Evolutionary conservation across 2,329 filamentous ascomycete genomes (phyloP).

Genomic region (Lasiodiplodia gonubiensis): DNA sequence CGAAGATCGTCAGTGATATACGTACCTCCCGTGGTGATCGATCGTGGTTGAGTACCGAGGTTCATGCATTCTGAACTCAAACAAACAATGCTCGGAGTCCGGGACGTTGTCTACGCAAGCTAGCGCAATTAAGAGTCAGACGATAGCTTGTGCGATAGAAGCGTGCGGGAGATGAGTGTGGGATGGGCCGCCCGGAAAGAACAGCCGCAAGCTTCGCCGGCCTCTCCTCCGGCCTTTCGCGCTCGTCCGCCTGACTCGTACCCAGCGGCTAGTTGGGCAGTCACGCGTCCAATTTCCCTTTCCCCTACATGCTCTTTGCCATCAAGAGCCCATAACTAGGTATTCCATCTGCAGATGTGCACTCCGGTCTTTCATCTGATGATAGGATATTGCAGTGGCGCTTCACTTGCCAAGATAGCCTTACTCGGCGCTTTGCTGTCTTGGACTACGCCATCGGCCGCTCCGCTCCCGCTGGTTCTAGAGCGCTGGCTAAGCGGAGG

Average conservation of each 20-base stretch:
- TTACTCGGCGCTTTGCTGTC: not conserved
- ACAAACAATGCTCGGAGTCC: not conserved
- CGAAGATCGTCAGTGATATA: not conserved
- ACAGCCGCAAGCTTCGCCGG: not conserved
- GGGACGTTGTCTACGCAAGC: not conserved
- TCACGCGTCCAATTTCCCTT: not conserved
- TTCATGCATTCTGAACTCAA: not conserved
- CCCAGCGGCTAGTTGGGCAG: not conserved
- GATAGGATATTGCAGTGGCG: no score
- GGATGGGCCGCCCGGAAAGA: not conserved
- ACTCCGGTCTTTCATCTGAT: no score
- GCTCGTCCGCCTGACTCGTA: not conserved
- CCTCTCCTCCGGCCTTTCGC: not conserved
- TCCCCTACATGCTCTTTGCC: not conserved
- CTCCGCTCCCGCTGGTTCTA: not conserved
- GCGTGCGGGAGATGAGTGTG: not conserved
- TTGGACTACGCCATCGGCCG: not conserved
- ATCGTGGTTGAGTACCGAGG: not conserved
- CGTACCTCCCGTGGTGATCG: not conserved
- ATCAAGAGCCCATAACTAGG: not conserved
- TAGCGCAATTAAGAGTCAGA: not conserved
- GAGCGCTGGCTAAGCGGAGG: not conserved
- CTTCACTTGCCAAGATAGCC: not conserved
- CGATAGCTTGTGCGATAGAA: not conserved
- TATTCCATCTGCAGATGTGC: no score